Evolutionary conservation across 2,329 filamentous ascomycete genomes (phyloP), one percentile per base, ranked within the genome.

Genomic region (Chaetothyriales sp.): DNA sequence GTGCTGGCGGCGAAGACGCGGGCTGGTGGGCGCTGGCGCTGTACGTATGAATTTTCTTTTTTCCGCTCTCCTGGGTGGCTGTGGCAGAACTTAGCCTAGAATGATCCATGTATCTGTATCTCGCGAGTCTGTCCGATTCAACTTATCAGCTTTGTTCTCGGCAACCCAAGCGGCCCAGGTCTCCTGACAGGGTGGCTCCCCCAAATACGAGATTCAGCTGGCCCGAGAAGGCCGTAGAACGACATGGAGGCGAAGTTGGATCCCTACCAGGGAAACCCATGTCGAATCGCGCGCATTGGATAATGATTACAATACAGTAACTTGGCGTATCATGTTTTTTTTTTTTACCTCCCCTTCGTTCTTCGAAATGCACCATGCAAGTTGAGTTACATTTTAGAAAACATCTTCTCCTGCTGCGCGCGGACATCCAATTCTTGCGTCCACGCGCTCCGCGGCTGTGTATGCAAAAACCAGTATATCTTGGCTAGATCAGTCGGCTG

Each of bases 341-440:
- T 40, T 40, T 15, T 40, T 15, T 10, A 15, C 4, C 4, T 40
- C 10, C 10, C 33, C 4, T 15, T 15, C 7, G 10, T 13, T 5
- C 33, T 40, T 5, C 10, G 8, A 13, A 33, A 9, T 33, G 33
- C 15, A 5, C 33, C 9, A 40, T 10, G 10, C 9, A 10, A 40
- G 13, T 7, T 2, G 8, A 10, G 9, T 43, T 40, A 49, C 22
- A 49, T 13, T n/a, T 58, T 58, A 6, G 56, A 58, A 40, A 58
- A 58, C 54, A 58, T 56, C 28, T 45, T 54, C 40, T 53, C 56
- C 47, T 55, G 53, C 48, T 56, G 50, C 18, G 56, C 48, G 18
- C 76, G 66, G 15, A 77, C 69, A 60, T 78, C 76, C 53, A 78
- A 66, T 62, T 79, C 76, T 61, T 74, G 74, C 0, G 75, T 76